Evolutionary conservation across 208 protist genomes (phyloP).

Genomic region (Crithidia expoeki): DNA sequence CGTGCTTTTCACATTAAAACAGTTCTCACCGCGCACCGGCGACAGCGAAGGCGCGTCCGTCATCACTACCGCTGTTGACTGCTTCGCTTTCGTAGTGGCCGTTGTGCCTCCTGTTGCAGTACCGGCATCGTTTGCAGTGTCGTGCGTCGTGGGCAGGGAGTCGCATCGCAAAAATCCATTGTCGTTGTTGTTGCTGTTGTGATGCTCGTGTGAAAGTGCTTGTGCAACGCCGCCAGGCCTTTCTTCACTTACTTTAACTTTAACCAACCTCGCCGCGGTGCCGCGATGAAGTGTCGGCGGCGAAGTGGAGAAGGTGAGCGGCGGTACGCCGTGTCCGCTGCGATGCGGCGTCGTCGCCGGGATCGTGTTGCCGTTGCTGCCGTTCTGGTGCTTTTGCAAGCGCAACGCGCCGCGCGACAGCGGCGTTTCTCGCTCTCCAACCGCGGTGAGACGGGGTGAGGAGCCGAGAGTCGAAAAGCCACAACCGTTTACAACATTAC

Average conservation of each 20-base stretch:
- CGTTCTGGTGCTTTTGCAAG: not conserved
- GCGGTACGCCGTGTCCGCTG: not conserved
- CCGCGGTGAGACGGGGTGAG: no score
- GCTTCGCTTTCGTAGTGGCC: no score
- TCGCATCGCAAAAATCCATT: conserved; percentile 1
- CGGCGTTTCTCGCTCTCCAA: not conserved
- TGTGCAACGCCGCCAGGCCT: not conserved
- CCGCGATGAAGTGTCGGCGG: conserved; percentile 2
- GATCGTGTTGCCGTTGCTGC: not conserved
- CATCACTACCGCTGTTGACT: no score
- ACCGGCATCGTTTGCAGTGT: not conserved
- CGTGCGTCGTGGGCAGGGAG: not conserved
- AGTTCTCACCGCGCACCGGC: not conserved
- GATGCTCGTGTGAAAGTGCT: not conserved
- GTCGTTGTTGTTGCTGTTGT: not conserved
- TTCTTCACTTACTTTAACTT: not conserved
- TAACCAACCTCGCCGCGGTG: not conserved
- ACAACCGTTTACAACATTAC: not conserved
- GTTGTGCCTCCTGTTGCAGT: no score
- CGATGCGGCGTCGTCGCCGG: not conserved
- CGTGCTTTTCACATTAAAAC: not conserved
- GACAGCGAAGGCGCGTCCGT: not conserved
- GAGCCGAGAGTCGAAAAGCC: no score
- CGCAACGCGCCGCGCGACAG: not conserved
- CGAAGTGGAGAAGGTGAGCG: conserved; percentile 3